Conservation (phyloP, 2,329 filamentous ascomycete species). For the Hymenoscyphus infarciens region DNA sequence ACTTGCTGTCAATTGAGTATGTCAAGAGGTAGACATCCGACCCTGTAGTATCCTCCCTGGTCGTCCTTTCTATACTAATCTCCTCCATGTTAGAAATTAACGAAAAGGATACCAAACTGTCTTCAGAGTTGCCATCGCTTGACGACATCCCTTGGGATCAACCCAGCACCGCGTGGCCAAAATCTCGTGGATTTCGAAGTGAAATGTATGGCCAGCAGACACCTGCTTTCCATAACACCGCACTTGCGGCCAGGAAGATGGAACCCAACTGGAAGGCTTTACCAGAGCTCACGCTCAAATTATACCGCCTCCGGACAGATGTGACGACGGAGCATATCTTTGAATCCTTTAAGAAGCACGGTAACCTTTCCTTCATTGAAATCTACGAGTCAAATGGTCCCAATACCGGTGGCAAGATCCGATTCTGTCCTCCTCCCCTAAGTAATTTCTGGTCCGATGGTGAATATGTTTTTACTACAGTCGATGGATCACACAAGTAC, state of each 20-base stretch:
- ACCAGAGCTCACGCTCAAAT: slow-evolving; percentile 29
- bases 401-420: slow-evolving; percentile 43
- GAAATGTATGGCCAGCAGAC: not conserved
- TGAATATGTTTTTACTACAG: slow-evolving; percentile 27
- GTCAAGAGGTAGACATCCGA: too few species aligned
- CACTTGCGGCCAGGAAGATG: not conserved
- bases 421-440: slow-evolving; percentile 55
- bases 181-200: too few species aligned
- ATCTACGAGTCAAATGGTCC: slow-evolving; percentile 45
- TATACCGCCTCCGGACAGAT: slow-evolving; percentile 35
- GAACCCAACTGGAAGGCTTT: slow-evolving; percentile 35
- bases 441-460: slow-evolving; percentile 46
- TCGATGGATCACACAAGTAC: slow-evolving; percentile 16
- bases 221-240: not conserved
- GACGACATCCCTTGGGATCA: too few species aligned
- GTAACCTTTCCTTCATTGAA: slow-evolving; percentile 54
- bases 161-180: too few species aligned
- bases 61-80: too few species aligned
- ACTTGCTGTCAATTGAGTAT: too few species aligned
- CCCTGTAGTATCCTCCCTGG: too few species aligned
- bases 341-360: slow-evolving; percentile 48
- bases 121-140: too few species aligned
- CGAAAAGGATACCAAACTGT: too few species aligned
- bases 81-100: too few species aligned
- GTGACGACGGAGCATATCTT: slow-evolving; percentile 46